Conservation (phyloP, 106 monocot genomes). For the Xerophyta viscosa region DNA sequence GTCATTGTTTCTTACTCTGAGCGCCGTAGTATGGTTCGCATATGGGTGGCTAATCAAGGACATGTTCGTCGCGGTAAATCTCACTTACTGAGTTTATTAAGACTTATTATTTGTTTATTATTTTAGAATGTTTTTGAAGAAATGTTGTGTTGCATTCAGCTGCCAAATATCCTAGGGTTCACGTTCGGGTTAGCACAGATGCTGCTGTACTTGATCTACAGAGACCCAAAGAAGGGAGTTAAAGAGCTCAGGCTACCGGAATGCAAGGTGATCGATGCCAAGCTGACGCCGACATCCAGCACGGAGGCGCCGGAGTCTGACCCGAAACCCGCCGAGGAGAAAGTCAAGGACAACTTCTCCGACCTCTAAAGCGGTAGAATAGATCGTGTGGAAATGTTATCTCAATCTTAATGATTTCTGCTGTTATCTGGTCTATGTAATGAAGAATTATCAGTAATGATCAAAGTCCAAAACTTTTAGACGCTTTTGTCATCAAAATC, state of each 20-base stretch:
- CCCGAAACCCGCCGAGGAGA: no score
- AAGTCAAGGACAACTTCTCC: no score
- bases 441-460: no score
- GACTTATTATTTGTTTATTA: not conserved
- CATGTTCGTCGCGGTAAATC: slow-evolving; percentile 24
- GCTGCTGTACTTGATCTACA: slow-evolving; percentile 49
- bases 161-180: slow-evolving; percentile 64
- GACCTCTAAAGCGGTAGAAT: no score
- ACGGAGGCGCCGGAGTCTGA: no score
- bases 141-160: slow-evolving; percentile 3
- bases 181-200: slow-evolving; percentile 53
- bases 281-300: not conserved
- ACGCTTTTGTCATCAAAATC: no score
- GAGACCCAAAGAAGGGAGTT: slow-evolving; percentile 1
- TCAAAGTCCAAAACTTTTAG: no score
- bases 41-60: slow-evolving; percentile 24
- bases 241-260: slow-evolving; percentile 9
- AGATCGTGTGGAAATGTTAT: no score
- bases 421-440: no score
- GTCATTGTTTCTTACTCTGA: slow-evolving; percentile 33
- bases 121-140: no score
- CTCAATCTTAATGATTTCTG: no score
- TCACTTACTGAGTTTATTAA: not conserved
- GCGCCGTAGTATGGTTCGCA: slow-evolving; percentile 31
- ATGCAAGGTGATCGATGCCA: not conserved